Percentiles rank a stretch among this genome's conserved stretches.
These are phyloP conservation scores for Puccinia triticina DNA, from an alignment of 1,284 basidiomycete genomes.

Conservation along the genomic window DNA sequence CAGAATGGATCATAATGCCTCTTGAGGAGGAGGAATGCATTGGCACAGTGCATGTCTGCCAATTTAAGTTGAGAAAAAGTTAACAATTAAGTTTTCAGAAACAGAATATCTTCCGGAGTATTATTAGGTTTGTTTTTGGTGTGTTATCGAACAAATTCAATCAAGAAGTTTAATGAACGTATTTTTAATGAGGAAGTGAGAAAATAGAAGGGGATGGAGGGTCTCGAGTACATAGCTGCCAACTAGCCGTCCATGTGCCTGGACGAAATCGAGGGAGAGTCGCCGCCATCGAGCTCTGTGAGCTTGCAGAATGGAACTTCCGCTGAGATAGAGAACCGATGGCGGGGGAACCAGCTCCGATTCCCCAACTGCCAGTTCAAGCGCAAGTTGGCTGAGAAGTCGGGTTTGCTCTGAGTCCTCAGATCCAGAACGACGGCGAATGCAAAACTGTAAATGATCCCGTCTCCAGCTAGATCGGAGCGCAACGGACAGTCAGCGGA, in stretches of 20 bases:
- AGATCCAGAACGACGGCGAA: conserved; percentile 37
- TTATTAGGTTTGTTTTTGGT: not conserved
- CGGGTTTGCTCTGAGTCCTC: conserved; percentile 15
- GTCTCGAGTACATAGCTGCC: not conserved
- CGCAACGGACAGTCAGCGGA: not conserved
- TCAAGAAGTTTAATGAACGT: conserved; percentile 16
- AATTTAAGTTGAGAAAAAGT: too few species aligned
- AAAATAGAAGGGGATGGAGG: not conserved
- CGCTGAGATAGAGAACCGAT: conserved; percentile 13
- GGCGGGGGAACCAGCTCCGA: conserved; percentile 27
- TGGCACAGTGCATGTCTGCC: not conserved
- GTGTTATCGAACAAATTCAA: not conserved
- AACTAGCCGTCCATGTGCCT: not conserved
- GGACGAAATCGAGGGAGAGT: not conserved
- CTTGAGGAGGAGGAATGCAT: not conserved
- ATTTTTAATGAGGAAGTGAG: not conserved
- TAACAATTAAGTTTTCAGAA: conserved; percentile 4
- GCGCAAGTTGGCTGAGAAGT: conserved; percentile 10
- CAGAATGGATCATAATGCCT: too few species aligned
- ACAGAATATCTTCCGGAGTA: conserved; percentile 1
- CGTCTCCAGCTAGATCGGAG: conserved; percentile 25
- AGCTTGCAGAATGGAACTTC: conserved; percentile 6
- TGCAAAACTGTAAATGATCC: conserved; percentile 40
- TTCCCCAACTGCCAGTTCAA: conserved; percentile 28
- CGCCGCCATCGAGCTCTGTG: conserved; percentile 20